Conservation (phyloP, 176 grass and related monocot species). For the Elymus sibiricus region DNA sequence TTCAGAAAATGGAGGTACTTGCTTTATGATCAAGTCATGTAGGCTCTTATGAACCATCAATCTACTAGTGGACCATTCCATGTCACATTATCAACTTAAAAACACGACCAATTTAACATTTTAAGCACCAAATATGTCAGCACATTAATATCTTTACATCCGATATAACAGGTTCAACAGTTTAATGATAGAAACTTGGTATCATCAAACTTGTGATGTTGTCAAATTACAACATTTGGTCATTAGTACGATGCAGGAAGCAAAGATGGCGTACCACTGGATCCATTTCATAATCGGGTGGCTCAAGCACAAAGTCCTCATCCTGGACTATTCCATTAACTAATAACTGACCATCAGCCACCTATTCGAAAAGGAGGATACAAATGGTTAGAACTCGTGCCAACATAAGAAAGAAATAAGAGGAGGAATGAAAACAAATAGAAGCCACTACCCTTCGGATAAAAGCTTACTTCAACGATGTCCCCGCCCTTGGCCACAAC, state of each 20-base stretch:
- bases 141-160: neutral
- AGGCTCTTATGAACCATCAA: neutral
- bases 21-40: neutral
- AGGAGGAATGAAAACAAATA: neutral
- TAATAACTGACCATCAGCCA: conserved; percentile 71
- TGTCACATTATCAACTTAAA: neutral
- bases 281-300: conserved; percentile 67
- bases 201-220: neutral
- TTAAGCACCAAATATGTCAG: neutral
- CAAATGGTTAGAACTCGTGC: conserved; percentile 11
- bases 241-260: neutral
- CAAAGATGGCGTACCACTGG: conserved; percentile 49
- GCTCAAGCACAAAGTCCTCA: conserved; percentile 87
- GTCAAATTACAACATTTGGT: neutral
- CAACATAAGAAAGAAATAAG: neutral
- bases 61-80: neutral
- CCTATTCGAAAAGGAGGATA: conserved; percentile 35
- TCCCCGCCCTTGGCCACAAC: conserved; percentile 87
- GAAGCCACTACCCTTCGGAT: conserved; percentile 41
- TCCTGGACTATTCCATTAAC: conserved; percentile 76
- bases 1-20: neutral
- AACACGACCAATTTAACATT: neutral
- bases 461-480: conserved; percentile 84
- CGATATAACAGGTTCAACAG: neutral
- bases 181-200: neutral